phyloP scores from a whole-genome alignment of 257 asterid genomes.

The Solanum clarkiae region DNA sequence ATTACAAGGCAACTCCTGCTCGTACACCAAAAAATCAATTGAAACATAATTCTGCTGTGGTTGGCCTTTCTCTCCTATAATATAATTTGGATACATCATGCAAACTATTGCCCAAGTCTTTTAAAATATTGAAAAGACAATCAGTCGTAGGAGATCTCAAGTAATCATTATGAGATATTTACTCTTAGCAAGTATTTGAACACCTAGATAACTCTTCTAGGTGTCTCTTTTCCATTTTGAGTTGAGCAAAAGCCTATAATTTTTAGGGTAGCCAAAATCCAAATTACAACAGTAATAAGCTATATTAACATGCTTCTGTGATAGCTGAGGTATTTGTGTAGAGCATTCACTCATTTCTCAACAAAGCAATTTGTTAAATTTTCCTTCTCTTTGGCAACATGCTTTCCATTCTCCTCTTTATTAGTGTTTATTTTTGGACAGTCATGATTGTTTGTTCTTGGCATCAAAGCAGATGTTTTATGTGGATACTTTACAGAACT shows the following conservation, averaged over 20 bases:
- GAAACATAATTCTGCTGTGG: not conserved
- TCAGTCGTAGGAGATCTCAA: not conserved
- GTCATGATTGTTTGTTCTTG: not conserved
- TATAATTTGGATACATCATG: not conserved
- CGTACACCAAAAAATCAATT: not conserved
- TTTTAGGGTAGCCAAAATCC: not conserved
- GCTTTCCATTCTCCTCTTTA: not conserved
- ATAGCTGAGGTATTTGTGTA: not conserved
- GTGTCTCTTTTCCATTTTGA: not conserved
- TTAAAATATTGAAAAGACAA: not conserved
- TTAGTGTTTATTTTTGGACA: not conserved
- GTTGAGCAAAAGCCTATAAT: not conserved
- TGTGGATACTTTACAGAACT: not conserved
- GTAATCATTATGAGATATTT: not conserved
- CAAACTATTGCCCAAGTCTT: not conserved
- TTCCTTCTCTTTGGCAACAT: not conserved
- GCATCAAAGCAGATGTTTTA: not conserved
- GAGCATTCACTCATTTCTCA: not conserved
- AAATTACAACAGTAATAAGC: not conserved
- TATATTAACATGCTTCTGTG: not conserved
- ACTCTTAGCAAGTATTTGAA: not conserved
- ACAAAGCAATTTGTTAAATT: not conserved
- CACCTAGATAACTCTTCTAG: not conserved
- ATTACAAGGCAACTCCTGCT: slow-evolving; percentile 6
- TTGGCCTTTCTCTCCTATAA: not conserved